A percentile compares a stretch with the other conserved stretches of the same genome.
phyloP scores from a whole-genome alignment of 352 stramenopile species.

The Paralagenidium karlingii region DNA sequence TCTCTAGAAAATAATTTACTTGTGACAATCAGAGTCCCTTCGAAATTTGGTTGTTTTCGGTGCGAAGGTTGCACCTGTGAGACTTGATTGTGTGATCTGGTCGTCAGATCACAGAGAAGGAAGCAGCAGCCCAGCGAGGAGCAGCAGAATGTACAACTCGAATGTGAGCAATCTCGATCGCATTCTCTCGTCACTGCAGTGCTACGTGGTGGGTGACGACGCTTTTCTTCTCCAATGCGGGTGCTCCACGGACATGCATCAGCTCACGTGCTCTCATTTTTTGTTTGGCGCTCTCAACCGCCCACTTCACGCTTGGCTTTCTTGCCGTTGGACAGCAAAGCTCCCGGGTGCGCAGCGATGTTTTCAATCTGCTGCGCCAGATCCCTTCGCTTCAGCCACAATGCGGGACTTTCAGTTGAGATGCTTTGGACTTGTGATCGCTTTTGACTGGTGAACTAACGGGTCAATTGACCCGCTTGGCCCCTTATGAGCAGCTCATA shows the following conservation, averaged over 20 bases:
- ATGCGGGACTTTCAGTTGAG: constrained; percentile 73
- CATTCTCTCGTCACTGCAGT: constrained; percentile 79
- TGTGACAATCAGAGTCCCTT: no score
- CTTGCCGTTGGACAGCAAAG: constrained; percentile 37
- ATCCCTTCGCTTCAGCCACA: constrained; percentile 78
- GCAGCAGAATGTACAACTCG: constrained; percentile 53
- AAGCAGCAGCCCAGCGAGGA: neutral
- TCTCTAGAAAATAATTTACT: no score
- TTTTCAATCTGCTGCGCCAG: constrained; percentile 76
- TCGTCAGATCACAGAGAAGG: no score
- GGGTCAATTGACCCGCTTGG: neutral
- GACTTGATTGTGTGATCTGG: no score
- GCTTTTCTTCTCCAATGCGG: neutral
- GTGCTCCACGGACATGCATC: constrained; percentile 1
- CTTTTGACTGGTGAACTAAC: neutral
- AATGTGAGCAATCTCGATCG: constrained; percentile 82
- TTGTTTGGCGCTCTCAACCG: neutral
- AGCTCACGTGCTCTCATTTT: neutral
- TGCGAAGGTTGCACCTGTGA: no score
- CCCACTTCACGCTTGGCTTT: neutral
- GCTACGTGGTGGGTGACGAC: constrained; percentile 40
- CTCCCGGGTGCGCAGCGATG: constrained; percentile 64
- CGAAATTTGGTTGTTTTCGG: no score
- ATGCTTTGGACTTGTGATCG: neutral
- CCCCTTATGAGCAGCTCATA: constrained; percentile 32